phyloP scores from a whole-genome alignment of 1,139 yeast species.

The Magnusiomyces ingens region DNA sequence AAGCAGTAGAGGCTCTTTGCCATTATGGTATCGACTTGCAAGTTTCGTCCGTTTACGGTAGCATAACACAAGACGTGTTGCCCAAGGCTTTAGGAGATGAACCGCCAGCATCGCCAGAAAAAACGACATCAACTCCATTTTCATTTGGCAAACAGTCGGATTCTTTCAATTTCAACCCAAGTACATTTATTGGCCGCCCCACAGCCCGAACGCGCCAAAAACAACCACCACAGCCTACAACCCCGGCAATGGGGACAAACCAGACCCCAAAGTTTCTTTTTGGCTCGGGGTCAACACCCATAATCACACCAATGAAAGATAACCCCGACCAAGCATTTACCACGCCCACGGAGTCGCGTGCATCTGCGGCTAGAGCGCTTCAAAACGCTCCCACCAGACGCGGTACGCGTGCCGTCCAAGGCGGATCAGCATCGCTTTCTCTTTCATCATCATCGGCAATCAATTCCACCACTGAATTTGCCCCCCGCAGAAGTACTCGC shows the following conservation, averaged over 20 bases:
- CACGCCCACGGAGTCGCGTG: constrained; percentile 1
- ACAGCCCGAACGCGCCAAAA: not conserved
- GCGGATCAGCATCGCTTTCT: too few relatives aligned
- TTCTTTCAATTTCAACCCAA: not conserved
- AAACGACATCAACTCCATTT: constrained; percentile 10
- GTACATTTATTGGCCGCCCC: not conserved
- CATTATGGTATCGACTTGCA: constrained; percentile 51
- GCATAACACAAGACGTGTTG: constrained; percentile 18
- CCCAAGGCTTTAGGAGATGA: constrained; percentile 5
- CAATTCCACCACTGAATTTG: not conserved
- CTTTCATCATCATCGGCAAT: not conserved
- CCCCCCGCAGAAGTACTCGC: constrained; percentile 11
- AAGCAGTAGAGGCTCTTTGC: constrained; percentile 74
- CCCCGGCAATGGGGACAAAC: too few relatives aligned
- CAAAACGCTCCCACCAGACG: constrained; percentile 8
- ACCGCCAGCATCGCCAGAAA: constrained; percentile 8
- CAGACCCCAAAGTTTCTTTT: too few relatives aligned
- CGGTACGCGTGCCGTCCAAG: not conserved
- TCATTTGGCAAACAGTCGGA: not conserved
- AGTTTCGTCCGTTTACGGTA: constrained; percentile 52
- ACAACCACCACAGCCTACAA: not conserved
- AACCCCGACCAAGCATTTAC: not conserved
- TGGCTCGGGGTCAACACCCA: too few relatives aligned
- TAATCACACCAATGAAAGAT: not conserved
- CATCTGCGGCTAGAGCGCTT: not conserved